These are phyloP conservation scores for Kluyveromyces wickerhamii DNA, from an alignment of 805 yeast species.

Conservation along the genomic window DNA sequence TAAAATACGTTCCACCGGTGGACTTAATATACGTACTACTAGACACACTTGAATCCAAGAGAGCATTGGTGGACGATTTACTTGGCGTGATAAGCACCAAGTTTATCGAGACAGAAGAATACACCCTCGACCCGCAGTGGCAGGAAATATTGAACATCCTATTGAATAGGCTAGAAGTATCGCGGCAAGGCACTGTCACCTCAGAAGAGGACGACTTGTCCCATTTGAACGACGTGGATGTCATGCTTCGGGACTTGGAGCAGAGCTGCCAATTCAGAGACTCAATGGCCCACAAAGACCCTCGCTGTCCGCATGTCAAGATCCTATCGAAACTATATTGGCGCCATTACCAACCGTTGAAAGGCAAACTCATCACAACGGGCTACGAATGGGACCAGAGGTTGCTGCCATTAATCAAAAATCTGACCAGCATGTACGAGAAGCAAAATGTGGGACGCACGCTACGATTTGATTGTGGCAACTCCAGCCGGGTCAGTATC, in stretches of 20 bases:
- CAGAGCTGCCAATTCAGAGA: slow-evolving; percentile 39
- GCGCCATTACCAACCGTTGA: slow-evolving; percentile 1
- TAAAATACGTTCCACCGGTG: slow-evolving; percentile 7
- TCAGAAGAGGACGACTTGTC: slow-evolving; percentile 10
- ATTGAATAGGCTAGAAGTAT: slow-evolving; percentile 12
- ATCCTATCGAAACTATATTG: slow-evolving; percentile 5
- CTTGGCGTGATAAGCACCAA: slow-evolving; percentile 17
- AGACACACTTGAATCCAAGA: slow-evolving; percentile 21
- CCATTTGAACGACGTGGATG: slow-evolving; percentile 54
- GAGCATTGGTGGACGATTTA: slow-evolving; percentile 19
- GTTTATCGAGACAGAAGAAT: slow-evolving; percentile 16
- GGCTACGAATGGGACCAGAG: neutral
- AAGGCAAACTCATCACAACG: slow-evolving; percentile 2
- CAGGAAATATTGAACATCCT: slow-evolving; percentile 15
- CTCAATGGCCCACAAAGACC: neutral
- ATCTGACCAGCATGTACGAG: neutral
- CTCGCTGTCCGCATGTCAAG: slow-evolving; percentile 1
- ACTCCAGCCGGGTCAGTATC: neutral
- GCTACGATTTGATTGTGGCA: slow-evolving; percentile 1
- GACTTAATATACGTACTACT: slow-evolving; percentile 19
- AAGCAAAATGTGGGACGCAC: neutral
- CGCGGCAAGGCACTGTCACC: slow-evolving; percentile 5
- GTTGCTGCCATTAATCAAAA: neutral
- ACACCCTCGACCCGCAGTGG: slow-evolving; percentile 23
- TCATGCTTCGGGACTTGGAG: slow-evolving; percentile 71